phyloP scores from a whole-genome alignment of 2,329 filamentous ascomycete genomes.

The Colletotrichum sp. region DNA sequence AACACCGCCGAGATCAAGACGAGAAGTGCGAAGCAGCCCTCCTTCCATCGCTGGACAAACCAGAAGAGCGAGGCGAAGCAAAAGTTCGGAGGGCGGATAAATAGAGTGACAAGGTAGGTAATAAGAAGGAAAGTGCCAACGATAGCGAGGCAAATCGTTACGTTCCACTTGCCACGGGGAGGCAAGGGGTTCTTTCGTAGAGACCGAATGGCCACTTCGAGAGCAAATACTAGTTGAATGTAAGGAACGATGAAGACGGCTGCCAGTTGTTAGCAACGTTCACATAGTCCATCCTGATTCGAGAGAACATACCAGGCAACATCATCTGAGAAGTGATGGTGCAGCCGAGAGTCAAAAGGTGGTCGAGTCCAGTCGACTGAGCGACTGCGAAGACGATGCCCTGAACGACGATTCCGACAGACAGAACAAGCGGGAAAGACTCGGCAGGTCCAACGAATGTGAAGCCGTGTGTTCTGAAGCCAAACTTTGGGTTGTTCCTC shows the following conservation, averaged over 20 bases:
- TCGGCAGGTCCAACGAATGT: slow-evolving; percentile 53
- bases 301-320: slow-evolving; percentile 57
- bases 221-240: slow-evolving; percentile 68
- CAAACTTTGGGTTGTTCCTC: slow-evolving; percentile 43
- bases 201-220: slow-evolving; percentile 65
- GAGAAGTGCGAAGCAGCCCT: slow-evolving; percentile 60
- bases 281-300: neutral
- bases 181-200: slow-evolving; percentile 61
- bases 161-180: slow-evolving; percentile 63
- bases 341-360: slow-evolving; percentile 58
- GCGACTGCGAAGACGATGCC: slow-evolving; percentile 61
- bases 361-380: slow-evolving; percentile 60
- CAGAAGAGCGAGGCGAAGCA: slow-evolving; percentile 74
- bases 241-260: slow-evolving; percentile 72
- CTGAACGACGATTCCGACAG: slow-evolving; percentile 63
- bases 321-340: slow-evolving; percentile 60
- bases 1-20: slow-evolving; percentile 55
- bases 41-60: slow-evolving; percentile 68
- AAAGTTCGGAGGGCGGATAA: slow-evolving; percentile 59
- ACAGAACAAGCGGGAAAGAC: slow-evolving; percentile 61
- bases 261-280: slow-evolving; percentile 37
- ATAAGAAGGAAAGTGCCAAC: slow-evolving; percentile 56
- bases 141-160: slow-evolving; percentile 59
- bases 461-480: slow-evolving; percentile 45
- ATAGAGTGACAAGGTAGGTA: slow-evolving; percentile 64